Evolutionary conservation across 345 rosid species (phyloP), one percentile per base, ranked within the genome.

Genomic region (Firmiana major): DNA sequence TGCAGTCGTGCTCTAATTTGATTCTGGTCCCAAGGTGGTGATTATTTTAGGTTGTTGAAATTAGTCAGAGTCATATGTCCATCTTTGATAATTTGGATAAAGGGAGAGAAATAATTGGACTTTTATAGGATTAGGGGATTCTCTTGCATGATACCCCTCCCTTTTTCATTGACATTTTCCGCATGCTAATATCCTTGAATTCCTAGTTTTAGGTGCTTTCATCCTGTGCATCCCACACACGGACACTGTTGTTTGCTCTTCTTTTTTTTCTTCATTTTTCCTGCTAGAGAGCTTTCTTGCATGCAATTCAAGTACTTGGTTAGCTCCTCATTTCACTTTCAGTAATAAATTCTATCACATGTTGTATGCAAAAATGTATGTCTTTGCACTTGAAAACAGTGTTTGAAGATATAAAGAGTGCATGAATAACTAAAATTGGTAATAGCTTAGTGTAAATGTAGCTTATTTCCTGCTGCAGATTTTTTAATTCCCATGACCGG

Each of bases 401-500:
- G 3, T 46, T 48, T 49, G 24, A 4, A 70, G 26, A 34, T 31
- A 70, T 31, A 28, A 70, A 31, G 9, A 70, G 21, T 69, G 15
- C 22, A 28, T 49, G 28, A 49, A 17, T 49, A 49, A 49, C 17
- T 45, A 46, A 26, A 46, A 1, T 4, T 49, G 43, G 16, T 26
- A 9, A 49, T 49, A 49, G 9, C 16, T 9, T 48, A 26, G 58
- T 49, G 19, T 31, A 3, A 70, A 28, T 9, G 63, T 49, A 28
- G 24, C 24, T 42, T 17, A 8, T 62, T 48, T 73, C 4, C 36
- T 75, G 12, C 77, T 85, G 85, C 88, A 95, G 97, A 78, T 88
- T 96, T 80, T 92, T 92, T 49, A 79, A 78, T 77, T 91, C 97
- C 9, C 97, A 93, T 85, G 98, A 93, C 71, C 90, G 94, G 71